Evolutionary conservation across 495 filamentous ascomycete genomes (phyloP), one percentile per base, ranked within the genome.

Genomic region (Aspergillus incahuasiensis): DNA sequence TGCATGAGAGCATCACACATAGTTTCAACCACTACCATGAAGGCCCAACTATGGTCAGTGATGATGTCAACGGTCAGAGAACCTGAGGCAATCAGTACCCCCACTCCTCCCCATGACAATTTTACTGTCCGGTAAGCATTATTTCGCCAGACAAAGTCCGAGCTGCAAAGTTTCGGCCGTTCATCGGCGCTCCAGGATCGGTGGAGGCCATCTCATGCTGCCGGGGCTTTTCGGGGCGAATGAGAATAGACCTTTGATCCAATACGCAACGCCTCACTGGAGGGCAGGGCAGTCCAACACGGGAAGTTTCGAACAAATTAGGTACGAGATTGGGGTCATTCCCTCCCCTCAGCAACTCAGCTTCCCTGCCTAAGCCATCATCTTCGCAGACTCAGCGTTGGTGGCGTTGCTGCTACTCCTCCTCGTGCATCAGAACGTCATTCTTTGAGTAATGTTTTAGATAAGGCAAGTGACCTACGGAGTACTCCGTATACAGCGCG

Each of bases 221-320:
- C 44, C 50, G 38, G 43, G 19, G 24, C 39, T 25, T 43, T 52
- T 44, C 6, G 25, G 1, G 19, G 28, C 32, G 46, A 55, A 52
- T 51, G 40, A 40, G 3, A 25, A 3, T 19, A 22, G 11, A 13
- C 1, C 18, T 11, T 24, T 6, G 48, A 35, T 19, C 35, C 24
- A 42, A 48, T 39, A 52, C 45, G 25, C 48, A 52, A 13, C 21
- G 48, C 48, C 55, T 47, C 48, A 20, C n/a, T 38, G 34, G 16
- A 9, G 42, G 5, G 32, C 13, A 30, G 47, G 50, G 34, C 32
- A 32, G 38, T 40, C 38, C 38, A 54, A 52, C 51, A 55, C 55
- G 59, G 55, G 55, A 61, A 44, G 59, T 57, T 55, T 61, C 59
- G 55, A 52, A 46, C 55, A 55, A 58, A 62, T 58, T 46, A 52